phyloP scores from a whole-genome alignment of 1,284 basidiomycete genomes.

The Cystobasidium sp. region DNA sequence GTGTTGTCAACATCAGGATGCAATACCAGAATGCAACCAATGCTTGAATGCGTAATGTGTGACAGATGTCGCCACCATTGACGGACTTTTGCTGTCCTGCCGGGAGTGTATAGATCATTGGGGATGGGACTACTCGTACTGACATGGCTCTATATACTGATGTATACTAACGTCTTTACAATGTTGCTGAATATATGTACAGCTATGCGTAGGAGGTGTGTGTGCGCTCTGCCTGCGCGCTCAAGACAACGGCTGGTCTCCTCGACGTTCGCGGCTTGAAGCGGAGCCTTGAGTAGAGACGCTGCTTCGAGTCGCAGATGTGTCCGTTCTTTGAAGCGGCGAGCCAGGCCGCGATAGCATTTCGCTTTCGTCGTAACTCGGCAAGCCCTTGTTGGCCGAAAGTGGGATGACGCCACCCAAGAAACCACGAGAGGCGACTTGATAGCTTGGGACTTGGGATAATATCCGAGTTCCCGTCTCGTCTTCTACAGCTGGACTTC shows the following conservation, averaged over 20 bases:
- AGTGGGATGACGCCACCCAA: slow-evolving; percentile 84
- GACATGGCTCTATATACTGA: too few species aligned
- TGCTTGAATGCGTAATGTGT: too few species aligned
- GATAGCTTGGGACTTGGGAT: slow-evolving; percentile 74
- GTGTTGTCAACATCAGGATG: too few species aligned
- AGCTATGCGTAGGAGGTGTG: neutral
- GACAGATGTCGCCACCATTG: too few species aligned
- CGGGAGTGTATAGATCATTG: too few species aligned
- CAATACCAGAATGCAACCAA: too few species aligned
- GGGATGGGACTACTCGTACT: too few species aligned
- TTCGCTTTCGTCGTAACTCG: slow-evolving; percentile 43
- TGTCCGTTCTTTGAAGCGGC: slow-evolving; percentile 24
- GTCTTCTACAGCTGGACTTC: slow-evolving; percentile 1
- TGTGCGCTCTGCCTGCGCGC: neutral
- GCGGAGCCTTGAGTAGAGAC: slow-evolving; percentile 13
- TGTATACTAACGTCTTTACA: too few species aligned
- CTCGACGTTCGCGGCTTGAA: neutral
- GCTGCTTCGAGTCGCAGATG: slow-evolving; percentile 13
- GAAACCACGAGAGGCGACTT: slow-evolving; percentile 76
- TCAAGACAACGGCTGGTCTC: neutral
- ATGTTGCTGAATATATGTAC: neutral
- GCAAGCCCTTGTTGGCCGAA: slow-evolving; percentile 49
- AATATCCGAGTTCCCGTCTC: slow-evolving; percentile 48
- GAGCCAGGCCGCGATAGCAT: slow-evolving; percentile 24
- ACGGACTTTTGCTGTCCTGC: too few species aligned